Evolutionary conservation across 805 yeast species (phyloP).

Genomic region (Ogataea trehalophila): DNA sequence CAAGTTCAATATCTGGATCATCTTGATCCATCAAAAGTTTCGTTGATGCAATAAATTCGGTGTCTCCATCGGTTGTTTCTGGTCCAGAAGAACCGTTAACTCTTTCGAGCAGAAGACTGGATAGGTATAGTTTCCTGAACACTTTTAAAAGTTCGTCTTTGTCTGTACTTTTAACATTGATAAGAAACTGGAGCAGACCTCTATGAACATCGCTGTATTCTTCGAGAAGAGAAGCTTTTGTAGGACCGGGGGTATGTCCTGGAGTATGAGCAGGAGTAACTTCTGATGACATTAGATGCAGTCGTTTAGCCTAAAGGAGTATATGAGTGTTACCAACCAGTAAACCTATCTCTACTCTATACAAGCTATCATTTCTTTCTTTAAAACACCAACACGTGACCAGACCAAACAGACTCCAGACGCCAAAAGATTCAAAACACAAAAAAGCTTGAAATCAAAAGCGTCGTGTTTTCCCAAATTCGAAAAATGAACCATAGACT

Average conservation of each 20-base stretch:
- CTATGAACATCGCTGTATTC: constrained; percentile 13
- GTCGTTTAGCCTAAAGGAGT: neutral
- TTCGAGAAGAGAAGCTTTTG: neutral
- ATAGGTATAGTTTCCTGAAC: constrained; percentile 3
- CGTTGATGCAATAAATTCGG: neutral
- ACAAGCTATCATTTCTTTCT: too few relatives aligned
- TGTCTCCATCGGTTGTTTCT: too few relatives aligned
- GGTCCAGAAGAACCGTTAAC: neutral
- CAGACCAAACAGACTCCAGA: too few relatives aligned
- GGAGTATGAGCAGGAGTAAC: too few relatives aligned
- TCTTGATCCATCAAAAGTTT: neutral
- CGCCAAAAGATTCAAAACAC: too few relatives aligned
- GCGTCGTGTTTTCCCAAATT: too few relatives aligned
- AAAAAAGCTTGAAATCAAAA: too few relatives aligned
- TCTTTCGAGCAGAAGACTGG: neutral
- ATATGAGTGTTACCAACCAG: too few relatives aligned
- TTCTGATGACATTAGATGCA: neutral
- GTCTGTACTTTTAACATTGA: constrained; percentile 10
- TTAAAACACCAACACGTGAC: too few relatives aligned
- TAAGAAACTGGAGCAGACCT: constrained; percentile 13
- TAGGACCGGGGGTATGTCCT: too few relatives aligned
- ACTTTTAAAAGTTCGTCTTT: constrained; percentile 6
- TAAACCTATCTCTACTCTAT: too few relatives aligned
- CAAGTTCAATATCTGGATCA: neutral
- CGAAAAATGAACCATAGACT: too few relatives aligned